These are phyloP conservation scores for Lipomyces anomalus DNA, from an alignment of 805 yeast genomes.

Conservation along the genomic window DNA sequence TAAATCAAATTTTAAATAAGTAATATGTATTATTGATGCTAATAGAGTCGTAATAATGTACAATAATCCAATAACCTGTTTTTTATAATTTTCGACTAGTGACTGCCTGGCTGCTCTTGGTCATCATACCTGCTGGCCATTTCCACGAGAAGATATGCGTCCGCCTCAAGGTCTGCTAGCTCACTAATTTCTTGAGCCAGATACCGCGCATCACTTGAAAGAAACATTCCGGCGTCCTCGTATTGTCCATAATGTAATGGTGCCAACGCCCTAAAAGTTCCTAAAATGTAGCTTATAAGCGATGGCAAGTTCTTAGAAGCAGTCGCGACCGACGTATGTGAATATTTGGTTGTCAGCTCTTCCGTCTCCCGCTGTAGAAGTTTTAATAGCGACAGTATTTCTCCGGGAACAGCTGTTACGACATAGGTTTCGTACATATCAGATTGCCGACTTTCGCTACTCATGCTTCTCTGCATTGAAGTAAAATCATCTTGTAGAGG, in stretches of 20 bases:
- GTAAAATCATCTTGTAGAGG: too few relatives aligned
- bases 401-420: constrained; percentile 16
- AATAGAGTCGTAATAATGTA: too few relatives aligned
- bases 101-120: neutral
- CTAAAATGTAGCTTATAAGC: constrained; percentile 12
- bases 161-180: constrained; percentile 18
- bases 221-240: constrained; percentile 9
- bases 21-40: too few relatives aligned
- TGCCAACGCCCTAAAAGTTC: constrained; percentile 18
- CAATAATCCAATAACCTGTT: too few relatives aligned
- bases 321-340: constrained; percentile 10
- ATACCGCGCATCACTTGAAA: constrained; percentile 18
- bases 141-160: constrained; percentile 20
- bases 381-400: constrained; percentile 8
- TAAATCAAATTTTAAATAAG: too few relatives aligned
- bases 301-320: constrained; percentile 13
- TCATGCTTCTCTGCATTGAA: too few relatives aligned
- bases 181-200: constrained; percentile 18
- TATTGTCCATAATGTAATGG: constrained; percentile 18
- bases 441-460: too few relatives aligned
- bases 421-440: constrained; percentile 18
- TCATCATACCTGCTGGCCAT: constrained; percentile 7
- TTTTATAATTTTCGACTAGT: too few relatives aligned
- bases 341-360: constrained; percentile 6
- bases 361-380: constrained; percentile 6